Evolutionary conservation across 805 yeast species (phyloP).

Genomic region (Jamesozyma hellenica): DNA sequence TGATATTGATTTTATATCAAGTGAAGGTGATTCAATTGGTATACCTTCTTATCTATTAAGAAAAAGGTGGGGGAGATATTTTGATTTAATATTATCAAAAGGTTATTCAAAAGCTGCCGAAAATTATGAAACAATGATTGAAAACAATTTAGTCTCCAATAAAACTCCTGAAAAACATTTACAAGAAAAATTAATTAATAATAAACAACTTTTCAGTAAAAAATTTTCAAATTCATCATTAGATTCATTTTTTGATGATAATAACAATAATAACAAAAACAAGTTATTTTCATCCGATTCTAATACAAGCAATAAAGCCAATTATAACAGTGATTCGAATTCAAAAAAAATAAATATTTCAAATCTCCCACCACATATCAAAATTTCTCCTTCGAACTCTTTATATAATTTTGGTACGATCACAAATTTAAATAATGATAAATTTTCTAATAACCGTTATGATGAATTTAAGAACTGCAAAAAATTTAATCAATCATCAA

Average conservation of each 20-base stretch:
- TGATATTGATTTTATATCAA: constrained; percentile 61
- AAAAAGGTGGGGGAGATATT: constrained; percentile 70
- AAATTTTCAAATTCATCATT: neutral
- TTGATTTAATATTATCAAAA: constrained; percentile 49
- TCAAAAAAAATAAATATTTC: neutral
- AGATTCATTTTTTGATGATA: neutral
- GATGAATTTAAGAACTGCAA: constrained; percentile 1
- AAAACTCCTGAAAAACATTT: neutral
- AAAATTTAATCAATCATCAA: neutral
- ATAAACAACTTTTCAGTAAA: neutral
- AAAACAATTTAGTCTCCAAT: constrained; percentile 8
- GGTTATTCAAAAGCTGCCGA: constrained; percentile 51
- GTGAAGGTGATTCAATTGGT: constrained; percentile 60
- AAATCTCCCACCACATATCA: neutral
- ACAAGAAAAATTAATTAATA: neutral
- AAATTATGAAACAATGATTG: constrained; percentile 21
- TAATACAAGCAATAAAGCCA: neutral
- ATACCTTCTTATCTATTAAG: constrained; percentile 51
- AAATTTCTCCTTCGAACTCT: constrained; percentile 5
- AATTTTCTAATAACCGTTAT: neutral
- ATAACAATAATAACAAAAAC: no score
- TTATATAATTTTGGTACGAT: neutral
- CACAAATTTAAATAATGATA: neutral
- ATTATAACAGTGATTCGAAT: neutral
- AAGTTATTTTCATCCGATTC: neutral